These are phyloP conservation scores for Phyllostachys edulis DNA, from an alignment of 176 grass and related monocot genomes.

Conservation along the genomic window DNA sequence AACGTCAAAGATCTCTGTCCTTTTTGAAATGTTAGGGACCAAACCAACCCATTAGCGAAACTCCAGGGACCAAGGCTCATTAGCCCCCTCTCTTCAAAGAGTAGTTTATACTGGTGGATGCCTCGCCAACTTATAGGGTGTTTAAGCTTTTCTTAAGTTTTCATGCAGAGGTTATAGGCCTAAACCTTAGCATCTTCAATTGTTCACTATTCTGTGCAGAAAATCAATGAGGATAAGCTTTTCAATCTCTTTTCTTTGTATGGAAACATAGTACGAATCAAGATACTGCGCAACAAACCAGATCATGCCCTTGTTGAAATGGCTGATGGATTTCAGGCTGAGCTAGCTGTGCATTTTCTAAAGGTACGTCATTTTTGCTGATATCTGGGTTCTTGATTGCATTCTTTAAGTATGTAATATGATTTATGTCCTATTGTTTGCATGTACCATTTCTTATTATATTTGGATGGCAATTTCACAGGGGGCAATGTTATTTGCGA, in stretches of 20 bases:
- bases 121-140: neutral
- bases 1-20: neutral
- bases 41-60: neutral
- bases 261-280: conserved; percentile 95
- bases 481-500: conserved; percentile 70
- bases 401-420: conserved; percentile 21
- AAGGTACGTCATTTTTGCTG: conserved; percentile 44
- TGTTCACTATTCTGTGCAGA: conserved; percentile 49
- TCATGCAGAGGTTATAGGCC: neutral
- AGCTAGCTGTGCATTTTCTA: conserved; percentile 87
- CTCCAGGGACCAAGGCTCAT: neutral
- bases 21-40: neutral
- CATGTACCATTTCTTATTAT: neutral
- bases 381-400: conserved; percentile 1
- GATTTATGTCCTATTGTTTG: neutral
- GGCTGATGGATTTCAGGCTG: conserved; percentile 94
- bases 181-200: conserved; percentile 6
- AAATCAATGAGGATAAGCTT: conserved; percentile 90
- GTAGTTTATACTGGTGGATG: neutral
- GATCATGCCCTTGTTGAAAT: conserved; percentile 97
- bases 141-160: neutral
- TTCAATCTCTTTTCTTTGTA: conserved; percentile 97
- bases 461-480: conserved; percentile 23
- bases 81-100: neutral
- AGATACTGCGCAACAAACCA: conserved; percentile 83